These are phyloP conservation scores for Thelonectria olida DNA, from an alignment of 2,329 filamentous ascomycete species.

Conservation along the genomic window DNA sequence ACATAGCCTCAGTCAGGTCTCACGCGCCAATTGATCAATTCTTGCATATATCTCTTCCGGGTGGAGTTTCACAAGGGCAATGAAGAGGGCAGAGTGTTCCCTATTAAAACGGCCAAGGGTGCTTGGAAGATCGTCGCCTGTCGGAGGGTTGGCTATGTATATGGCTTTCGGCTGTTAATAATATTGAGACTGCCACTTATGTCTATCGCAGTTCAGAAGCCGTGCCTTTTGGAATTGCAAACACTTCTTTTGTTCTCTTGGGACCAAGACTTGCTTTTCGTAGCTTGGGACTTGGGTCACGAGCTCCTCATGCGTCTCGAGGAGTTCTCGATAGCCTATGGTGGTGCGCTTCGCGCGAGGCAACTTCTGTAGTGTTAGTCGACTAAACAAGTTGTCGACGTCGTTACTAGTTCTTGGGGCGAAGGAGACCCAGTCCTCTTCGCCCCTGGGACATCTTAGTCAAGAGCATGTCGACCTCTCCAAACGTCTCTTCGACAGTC, in stretches of 20 bases:
- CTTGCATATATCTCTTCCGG: not conserved
- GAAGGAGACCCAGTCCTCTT: not conserved
- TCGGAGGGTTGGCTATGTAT: not conserved
- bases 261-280: not conserved
- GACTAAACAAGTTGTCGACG: not conserved
- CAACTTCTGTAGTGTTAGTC: not conserved
- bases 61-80: not conserved
- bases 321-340: not conserved
- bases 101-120: not conserved
- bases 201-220: not conserved
- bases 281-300: not conserved
- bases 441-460: not conserved
- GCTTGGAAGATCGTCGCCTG: not conserved
- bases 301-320: not conserved
- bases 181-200: not conserved
- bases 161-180: not conserved
- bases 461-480: not conserved
- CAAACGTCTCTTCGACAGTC: not conserved
- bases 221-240: not conserved
- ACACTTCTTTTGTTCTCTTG: not conserved
- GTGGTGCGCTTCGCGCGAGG: not conserved
- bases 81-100: not conserved
- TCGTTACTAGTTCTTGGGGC: not conserved
- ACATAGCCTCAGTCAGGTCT: no score
- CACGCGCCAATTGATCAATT: no score